Conservation (phyloP, 495 filamentous ascomycete genomes). For the Xylaria scruposa region DNA sequence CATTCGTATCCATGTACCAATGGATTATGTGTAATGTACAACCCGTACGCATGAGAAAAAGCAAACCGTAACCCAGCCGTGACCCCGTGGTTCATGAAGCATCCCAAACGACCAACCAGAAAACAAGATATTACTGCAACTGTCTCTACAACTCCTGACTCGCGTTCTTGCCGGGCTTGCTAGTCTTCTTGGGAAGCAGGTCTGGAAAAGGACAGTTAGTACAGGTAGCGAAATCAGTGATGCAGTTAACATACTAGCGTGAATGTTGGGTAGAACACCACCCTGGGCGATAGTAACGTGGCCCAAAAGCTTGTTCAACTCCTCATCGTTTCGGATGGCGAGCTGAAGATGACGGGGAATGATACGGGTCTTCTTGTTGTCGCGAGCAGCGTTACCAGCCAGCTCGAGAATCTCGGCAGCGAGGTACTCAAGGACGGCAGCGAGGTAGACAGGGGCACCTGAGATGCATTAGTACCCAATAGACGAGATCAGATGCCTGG, state of each 20-base stretch:
- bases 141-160: constrained; percentile 86
- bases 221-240: neutral
- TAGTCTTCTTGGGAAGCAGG: constrained; percentile 97
- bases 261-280: constrained; percentile 98
- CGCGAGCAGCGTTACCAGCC: constrained; percentile 97
- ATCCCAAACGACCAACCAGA: constrained; percentile 75
- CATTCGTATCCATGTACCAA: constrained; percentile 73
- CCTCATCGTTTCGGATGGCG: constrained; percentile 99
- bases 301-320: constrained; percentile 99
- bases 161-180: constrained; percentile 85
- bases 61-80: constrained; percentile 80
- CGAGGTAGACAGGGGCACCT: constrained; percentile 95
- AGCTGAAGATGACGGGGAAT: constrained; percentile 99
- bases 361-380: constrained; percentile 99
- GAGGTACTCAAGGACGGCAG: constrained; percentile 97
- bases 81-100: constrained; percentile 81
- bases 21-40: constrained; percentile 83
- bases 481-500: neutral
- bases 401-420: constrained; percentile 98
- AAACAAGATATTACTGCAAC: constrained; percentile 59
- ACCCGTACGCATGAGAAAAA: constrained; percentile 77
- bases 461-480: constrained; percentile 44
- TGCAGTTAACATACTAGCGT: constrained; percentile 81
- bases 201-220: constrained; percentile 66
- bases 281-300: constrained; percentile 99